Evolutionary conservation across 352 stramenopile species (phyloP).

Genomic region (Phytophthora boehmeriae): DNA sequence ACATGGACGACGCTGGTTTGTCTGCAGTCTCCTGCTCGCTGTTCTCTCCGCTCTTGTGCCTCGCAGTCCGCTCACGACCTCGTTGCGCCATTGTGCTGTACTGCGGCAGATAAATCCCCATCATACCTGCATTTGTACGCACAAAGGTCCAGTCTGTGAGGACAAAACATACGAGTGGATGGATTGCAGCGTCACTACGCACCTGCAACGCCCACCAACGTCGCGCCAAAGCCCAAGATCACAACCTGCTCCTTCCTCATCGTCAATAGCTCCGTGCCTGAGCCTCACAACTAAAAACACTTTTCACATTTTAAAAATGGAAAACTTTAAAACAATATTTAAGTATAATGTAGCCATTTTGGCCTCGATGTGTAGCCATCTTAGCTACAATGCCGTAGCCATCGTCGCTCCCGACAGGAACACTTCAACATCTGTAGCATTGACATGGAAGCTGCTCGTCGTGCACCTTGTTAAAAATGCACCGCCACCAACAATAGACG

Average conservation of each 20-base stretch:
- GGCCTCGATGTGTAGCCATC: no score
- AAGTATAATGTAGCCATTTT: no score
- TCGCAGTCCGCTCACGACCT: conserved; percentile 43
- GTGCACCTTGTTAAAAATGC: no score
- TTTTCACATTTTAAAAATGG: not conserved
- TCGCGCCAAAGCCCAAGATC: conserved; percentile 41
- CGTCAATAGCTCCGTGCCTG: not conserved
- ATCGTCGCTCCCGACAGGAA: no score
- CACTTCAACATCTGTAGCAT: no score
- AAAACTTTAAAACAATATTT: conserved; percentile 8
- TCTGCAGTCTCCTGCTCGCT: conserved; percentile 1
- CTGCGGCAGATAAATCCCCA: conserved; percentile 49
- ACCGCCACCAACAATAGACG: no score
- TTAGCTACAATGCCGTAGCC: no score
- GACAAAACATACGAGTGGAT: not conserved
- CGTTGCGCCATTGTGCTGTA: conserved; percentile 48
- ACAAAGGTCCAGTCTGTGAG: not conserved
- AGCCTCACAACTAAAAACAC: not conserved
- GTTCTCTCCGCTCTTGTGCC: conserved; percentile 17
- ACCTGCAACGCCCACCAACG: conserved; percentile 41
- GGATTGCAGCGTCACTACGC: not conserved
- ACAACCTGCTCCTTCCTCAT: conserved; percentile 41
- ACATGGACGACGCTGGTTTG: conserved; percentile 47
- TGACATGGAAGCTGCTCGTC: no score
- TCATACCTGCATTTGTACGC: conserved; percentile 10